Evolutionary conservation across 305 asterid species (phyloP), one percentile per base, ranked within the genome.

Genomic region (Striga hermonthica): DNA sequence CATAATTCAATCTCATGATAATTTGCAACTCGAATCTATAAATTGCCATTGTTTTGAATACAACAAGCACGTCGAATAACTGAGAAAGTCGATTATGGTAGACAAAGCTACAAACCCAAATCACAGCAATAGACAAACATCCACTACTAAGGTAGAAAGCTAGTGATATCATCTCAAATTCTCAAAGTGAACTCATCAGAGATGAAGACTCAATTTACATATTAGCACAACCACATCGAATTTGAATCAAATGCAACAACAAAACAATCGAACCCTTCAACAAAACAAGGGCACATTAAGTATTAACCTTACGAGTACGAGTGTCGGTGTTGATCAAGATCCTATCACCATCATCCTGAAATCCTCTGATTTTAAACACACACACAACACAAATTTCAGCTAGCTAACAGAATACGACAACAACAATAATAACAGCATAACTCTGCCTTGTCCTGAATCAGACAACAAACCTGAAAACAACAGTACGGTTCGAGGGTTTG

Each of bases 401-500:
- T 3, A 1, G 6, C 14, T 13, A 1, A 5, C 2, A 4, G 16
- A 50, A 6, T 41, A 41, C 7, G 6, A 41, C 10, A 41, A 16
- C 7, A 41, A 41, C 10, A 41, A 16, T 28, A 14, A 6, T 9
- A 16, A 5, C 7, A 50, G 57, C 31, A 7, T 49, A 15, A 40
- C 45, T 40, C 0, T 40, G 9, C 3, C 1, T 40, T 40, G 9
- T 40, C 45, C 45, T 53, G 15, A 14, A 15, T 53, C 43, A 15
- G 62, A 65, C n/a, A 67, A 36, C 49, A 57, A 39, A 85, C 95
- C 97, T 83, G 86, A 84, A 91, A 76, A 91, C 98, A 63, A 91
- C 98, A 10, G 96, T 86, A 43, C 98, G 96, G 76, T 91, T 93
- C 13, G 91, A 83, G 60, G 98, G 97, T 41, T 72, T 83, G 54